Percentiles rank a stretch among this genome's conserved stretches.
phyloP scores from a whole-genome alignment of 106 monocot genomes.

The Posidonia australis region DNA sequence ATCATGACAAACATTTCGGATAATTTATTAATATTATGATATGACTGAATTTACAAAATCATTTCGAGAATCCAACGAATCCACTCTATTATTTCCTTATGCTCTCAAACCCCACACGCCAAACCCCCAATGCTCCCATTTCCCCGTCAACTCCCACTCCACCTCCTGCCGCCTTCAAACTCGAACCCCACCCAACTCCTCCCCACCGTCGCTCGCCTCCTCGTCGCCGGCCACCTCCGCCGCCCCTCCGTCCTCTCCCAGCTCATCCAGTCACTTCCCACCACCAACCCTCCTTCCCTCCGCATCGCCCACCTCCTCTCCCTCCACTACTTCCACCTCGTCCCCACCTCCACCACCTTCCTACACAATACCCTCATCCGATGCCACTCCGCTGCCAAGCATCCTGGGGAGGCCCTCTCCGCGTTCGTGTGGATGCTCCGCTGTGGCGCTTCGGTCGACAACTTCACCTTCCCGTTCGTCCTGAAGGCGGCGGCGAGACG shows the following conservation, averaged over 20 bases:
- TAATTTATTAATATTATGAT: too few relatives aligned
- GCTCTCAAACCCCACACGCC: background rate
- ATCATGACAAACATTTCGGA: too few relatives aligned
- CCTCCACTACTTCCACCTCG: conserved; percentile 30
- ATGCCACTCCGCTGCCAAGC: conserved; percentile 15
- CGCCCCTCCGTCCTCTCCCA: conserved; percentile 19
- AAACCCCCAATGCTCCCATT: too few relatives aligned
- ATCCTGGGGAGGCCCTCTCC: conserved; percentile 16
- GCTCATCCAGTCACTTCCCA: conserved; percentile 6
- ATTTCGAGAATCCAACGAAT: background rate
- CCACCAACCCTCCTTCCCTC: conserved; percentile 14
- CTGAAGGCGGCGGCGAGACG: conserved; percentile 18
- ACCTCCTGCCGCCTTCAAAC: background rate
- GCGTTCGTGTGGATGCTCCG: conserved; percentile 29
- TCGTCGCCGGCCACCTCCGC: conserved; percentile 13
- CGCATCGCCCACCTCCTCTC: conserved; percentile 19
- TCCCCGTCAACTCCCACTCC: background rate
- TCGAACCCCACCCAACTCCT: conserved; percentile 3
- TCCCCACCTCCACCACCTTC: conserved; percentile 39
- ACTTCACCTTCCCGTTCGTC: conserved; percentile 58
- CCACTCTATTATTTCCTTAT: background rate
- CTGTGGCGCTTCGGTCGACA: conserved; percentile 10
- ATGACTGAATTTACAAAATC: background rate
- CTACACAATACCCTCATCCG: conserved; percentile 41
- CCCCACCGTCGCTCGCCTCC: conserved; percentile 6